Evolutionary conservation across 2,329 filamentous ascomycete genomes (phyloP).

Genomic region (Hawksworthiomyces lignivorus): DNA sequence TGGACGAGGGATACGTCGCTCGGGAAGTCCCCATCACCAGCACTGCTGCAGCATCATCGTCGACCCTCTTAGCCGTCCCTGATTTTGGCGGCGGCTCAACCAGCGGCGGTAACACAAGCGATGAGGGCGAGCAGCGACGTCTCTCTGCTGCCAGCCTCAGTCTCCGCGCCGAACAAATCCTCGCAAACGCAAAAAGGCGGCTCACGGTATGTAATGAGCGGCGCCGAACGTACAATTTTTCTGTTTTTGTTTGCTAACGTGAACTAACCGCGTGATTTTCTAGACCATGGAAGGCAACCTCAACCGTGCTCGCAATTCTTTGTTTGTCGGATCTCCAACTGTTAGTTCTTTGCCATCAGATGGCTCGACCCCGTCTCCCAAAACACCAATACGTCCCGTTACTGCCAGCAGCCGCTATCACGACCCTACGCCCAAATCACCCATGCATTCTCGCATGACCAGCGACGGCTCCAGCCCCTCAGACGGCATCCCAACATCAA

Average conservation of each 20-base stretch:
- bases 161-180: constrained; percentile 77
- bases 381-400: constrained; percentile 33
- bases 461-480: constrained; percentile 37
- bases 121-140: constrained; percentile 25
- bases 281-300: constrained; percentile 93
- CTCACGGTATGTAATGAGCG: constrained; percentile 59
- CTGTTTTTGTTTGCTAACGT: neutral
- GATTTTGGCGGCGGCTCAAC: constrained; percentile 13
- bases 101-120: constrained; percentile 34
- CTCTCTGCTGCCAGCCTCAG: constrained; percentile 53
- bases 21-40: constrained; percentile 19
- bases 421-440: constrained; percentile 20
- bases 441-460: constrained; percentile 51
- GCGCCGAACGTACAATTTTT: neutral
- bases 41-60: neutral
- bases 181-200: constrained; percentile 85
- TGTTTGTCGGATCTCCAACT: constrained; percentile 54
- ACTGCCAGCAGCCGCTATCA: constrained; percentile 23
- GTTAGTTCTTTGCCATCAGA: constrained; percentile 55
- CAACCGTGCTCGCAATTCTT: constrained; percentile 63
- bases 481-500: constrained; percentile 17
- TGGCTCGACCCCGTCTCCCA: constrained; percentile 46
- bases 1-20: constrained; percentile 33
- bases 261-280: neutral
- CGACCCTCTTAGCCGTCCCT: constrained; percentile 13